Conservation (phyloP, 2,329 filamentous ascomycete species). For the Exophiala dermatitidis region DNA sequence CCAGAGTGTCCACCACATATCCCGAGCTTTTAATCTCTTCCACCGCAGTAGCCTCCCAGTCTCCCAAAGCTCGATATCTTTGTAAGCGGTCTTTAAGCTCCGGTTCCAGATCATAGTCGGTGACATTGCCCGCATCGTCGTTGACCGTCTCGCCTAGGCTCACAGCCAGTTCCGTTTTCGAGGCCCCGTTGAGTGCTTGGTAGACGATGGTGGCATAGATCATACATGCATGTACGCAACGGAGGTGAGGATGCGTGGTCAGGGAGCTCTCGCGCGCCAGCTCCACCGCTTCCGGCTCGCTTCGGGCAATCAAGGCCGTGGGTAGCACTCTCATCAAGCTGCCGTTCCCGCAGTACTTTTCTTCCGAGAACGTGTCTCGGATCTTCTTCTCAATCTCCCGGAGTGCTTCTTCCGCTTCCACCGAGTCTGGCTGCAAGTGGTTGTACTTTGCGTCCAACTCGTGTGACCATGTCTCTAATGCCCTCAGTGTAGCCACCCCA, state of each 20-base stretch:
- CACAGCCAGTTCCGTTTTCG: conserved; percentile 27
- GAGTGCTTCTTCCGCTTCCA: background rate
- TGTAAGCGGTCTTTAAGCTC: conserved; percentile 24
- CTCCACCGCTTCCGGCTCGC: conserved; percentile 15
- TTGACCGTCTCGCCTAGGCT: conserved; percentile 25
- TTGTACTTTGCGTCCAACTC: background rate
- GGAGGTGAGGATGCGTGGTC: conserved; percentile 36
- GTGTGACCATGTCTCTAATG: conserved; percentile 32
- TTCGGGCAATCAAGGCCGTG: conserved; percentile 31
- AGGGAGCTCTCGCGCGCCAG: conserved; percentile 28
- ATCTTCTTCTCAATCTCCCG: conserved; percentile 7
- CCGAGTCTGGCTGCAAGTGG: background rate
- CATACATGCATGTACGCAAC: conserved; percentile 37
- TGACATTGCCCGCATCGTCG: conserved; percentile 7
- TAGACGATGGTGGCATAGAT: conserved; percentile 34
- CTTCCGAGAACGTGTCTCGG: conserved; percentile 10
- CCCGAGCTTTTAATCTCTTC: conserved; percentile 33
- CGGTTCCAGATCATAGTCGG: conserved; percentile 8
- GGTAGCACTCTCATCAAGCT: conserved; percentile 40
- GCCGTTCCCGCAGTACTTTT: conserved; percentile 35
- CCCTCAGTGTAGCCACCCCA: conserved; percentile 31
- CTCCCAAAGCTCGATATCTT: conserved; percentile 19
- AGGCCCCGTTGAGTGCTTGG: conserved; percentile 28
- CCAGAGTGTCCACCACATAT: conserved; percentile 39
- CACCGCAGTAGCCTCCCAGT: conserved; percentile 28